A percentile compares a stretch with the other conserved stretches of the same genome.
Conservation (phyloP, 495 filamentous ascomycete genomes). For the Mytilinidion resinicola region DNA sequence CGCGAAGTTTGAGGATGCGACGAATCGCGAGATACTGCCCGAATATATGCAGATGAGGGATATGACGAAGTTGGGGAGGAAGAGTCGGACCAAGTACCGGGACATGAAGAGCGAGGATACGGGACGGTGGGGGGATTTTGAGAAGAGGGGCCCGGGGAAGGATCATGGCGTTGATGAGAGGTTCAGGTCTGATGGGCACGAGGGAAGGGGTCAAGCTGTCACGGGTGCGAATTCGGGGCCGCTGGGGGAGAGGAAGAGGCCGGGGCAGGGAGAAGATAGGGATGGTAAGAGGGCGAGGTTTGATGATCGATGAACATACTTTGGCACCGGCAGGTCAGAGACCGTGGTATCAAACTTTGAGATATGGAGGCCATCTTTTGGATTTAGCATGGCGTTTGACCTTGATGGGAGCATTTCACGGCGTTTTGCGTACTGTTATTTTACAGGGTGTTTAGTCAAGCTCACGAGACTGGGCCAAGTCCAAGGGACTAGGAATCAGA, state of each 20-base stretch:
- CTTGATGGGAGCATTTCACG: no score
- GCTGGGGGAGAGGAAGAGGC: constrained; percentile 50
- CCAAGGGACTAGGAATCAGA: no score
- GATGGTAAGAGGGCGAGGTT: constrained; percentile 23
- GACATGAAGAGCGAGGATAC: constrained; percentile 92
- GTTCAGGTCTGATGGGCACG: constrained; percentile 31
- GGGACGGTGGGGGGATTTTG: constrained; percentile 67
- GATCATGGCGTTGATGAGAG: constrained; percentile 34
- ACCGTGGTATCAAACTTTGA: no score
- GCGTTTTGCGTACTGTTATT: no score
- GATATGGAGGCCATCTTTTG: no score
- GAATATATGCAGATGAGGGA: constrained; percentile 92
- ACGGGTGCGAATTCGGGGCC: constrained; percentile 58
- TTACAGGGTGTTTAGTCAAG: no score
- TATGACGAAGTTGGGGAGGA: constrained; percentile 87
- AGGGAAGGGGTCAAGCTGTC: constrained; percentile 18
- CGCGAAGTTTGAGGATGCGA: constrained; percentile 70
- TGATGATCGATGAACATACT: constrained; percentile 4
- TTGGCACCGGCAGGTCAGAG: no score
- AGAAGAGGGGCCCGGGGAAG: constrained; percentile 44
- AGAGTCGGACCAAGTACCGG: constrained; percentile 81
- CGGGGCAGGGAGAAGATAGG: constrained; percentile 37
- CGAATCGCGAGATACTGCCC: constrained; percentile 72
- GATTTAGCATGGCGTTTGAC: no score
- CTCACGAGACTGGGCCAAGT: no score